A percentile compares a stretch with the other conserved stretches of the same genome.
phyloP scores from a whole-genome alignment of 1,139 yeast species.

The Petasospora fabianii region DNA sequence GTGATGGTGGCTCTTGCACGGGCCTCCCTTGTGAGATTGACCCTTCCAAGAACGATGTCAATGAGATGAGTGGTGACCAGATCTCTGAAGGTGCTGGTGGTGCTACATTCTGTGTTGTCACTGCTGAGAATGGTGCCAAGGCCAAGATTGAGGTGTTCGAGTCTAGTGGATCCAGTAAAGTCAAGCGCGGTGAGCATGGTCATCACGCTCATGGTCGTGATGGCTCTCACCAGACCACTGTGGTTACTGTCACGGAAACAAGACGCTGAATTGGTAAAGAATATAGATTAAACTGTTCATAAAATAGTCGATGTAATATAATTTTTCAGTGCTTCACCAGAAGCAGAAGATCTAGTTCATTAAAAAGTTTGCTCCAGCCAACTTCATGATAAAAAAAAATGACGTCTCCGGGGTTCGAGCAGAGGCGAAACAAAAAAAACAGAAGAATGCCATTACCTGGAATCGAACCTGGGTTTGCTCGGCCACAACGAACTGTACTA shows the following conservation, averaged over 20 bases:
- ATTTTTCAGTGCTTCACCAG: too few species aligned
- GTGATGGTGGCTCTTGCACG: constrained; percentile 63
- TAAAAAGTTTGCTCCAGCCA: too few species aligned
- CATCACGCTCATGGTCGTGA: constrained; percentile 10
- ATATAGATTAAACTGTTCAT: too few species aligned
- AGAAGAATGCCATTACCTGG: constrained; percentile 34
- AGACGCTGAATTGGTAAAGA: too few species aligned
- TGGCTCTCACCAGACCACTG: constrained; percentile 3
- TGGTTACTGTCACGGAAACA: constrained; percentile 7
- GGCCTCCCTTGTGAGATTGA: constrained; percentile 81
- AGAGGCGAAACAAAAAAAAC: constrained; percentile 2
- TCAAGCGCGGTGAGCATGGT: constrained; percentile 5
- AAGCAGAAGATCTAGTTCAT: too few species aligned
- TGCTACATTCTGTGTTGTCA: constrained; percentile 78
- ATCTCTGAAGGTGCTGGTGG: constrained; percentile 53
- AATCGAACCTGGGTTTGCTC: constrained; percentile 41
- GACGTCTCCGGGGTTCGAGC: background rate
- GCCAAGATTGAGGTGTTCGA: constrained; percentile 74
- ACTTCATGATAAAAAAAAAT: too few species aligned
- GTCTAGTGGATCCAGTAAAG: constrained; percentile 17
- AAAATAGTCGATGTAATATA: too few species aligned
- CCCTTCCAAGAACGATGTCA: constrained; percentile 58
- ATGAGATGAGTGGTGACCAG: constrained; percentile 42
- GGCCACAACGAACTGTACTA: constrained; percentile 44
- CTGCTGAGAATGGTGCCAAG: constrained; percentile 59